These are phyloP conservation scores for Elongisporangium senticosum DNA, from an alignment of 352 stramenopile genomes.

Conservation along the genomic window DNA sequence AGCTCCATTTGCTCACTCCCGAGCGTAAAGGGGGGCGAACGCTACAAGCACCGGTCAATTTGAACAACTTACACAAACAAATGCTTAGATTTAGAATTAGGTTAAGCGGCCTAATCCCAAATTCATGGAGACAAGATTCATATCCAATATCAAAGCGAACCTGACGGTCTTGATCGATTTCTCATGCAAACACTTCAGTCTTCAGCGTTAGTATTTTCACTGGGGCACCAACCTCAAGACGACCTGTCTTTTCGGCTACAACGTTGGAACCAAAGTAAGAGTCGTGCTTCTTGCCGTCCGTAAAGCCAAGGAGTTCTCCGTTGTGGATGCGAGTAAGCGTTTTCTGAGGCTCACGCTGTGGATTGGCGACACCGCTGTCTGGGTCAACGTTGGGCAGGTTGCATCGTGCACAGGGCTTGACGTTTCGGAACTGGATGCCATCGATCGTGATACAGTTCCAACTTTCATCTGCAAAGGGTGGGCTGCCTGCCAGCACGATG, in stretches of 20 bases:
- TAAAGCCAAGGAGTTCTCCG: conserved; percentile 53
- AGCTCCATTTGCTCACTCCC: conserved; percentile 30
- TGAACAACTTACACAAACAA: background rate
- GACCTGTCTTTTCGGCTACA: conserved; percentile 32
- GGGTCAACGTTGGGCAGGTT: conserved; percentile 75
- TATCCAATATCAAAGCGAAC: background rate
- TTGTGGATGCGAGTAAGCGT: conserved; percentile 54
- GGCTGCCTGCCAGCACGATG: conserved; percentile 63
- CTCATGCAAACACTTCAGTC: conserved; percentile 42
- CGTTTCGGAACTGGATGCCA: conserved; percentile 54
- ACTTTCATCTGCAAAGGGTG: conserved; percentile 67
- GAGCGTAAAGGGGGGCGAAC: conserved; percentile 42
- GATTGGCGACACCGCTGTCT: conserved; percentile 41
- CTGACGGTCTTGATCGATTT: background rate
- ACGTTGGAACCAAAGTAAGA: conserved; percentile 82
- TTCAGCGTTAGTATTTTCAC: conserved; percentile 73
- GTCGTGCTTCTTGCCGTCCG: conserved; percentile 34
- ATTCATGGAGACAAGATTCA: background rate
- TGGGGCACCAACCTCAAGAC: conserved; percentile 32
- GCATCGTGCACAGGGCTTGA: conserved; percentile 71
- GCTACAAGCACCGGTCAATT: conserved; percentile 34
- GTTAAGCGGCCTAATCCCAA: background rate
- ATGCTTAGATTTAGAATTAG: background rate
- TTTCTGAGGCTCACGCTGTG: conserved; percentile 39
- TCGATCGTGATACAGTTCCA: conserved; percentile 66